phyloP scores from a whole-genome alignment of 1,284 basidiomycete genomes.

The Nidula niveotomentosa region DNA sequence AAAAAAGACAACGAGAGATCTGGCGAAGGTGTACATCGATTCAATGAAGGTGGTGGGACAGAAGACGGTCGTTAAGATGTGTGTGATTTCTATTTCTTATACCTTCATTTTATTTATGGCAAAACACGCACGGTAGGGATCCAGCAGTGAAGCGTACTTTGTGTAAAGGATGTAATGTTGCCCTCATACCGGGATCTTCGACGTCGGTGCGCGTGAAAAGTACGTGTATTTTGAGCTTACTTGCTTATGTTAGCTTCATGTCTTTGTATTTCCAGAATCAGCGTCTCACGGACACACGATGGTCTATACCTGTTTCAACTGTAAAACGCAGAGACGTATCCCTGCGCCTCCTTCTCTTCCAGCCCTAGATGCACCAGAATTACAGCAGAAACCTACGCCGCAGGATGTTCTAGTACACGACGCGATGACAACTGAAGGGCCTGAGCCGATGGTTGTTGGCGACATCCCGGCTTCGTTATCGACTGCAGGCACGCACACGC shows the following conservation, averaged over 20 bases:
- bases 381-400: too few species aligned
- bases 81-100: constrained; percentile 17
- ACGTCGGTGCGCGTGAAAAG: constrained; percentile 64
- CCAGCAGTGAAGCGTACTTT: constrained; percentile 76
- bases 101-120: neutral
- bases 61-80: constrained; percentile 78
- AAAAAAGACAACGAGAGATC: constrained; percentile 35
- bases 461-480: too few species aligned
- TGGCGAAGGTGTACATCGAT: constrained; percentile 62
- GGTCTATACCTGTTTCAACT: constrained; percentile 55
- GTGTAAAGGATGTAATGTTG: constrained; percentile 64
- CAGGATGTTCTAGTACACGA: constrained; percentile 2
- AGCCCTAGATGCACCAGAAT: too few species aligned
- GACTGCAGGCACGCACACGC: too few species aligned
- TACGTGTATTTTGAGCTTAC: constrained; percentile 29
- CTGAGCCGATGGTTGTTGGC: too few species aligned
- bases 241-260: neutral
- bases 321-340: constrained; percentile 52
- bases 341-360: constrained; percentile 52
- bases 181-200: constrained; percentile 69
- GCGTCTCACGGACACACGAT: constrained; percentile 51
- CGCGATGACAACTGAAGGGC: too few species aligned
- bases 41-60: constrained; percentile 71
- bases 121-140: constrained; percentile 47
- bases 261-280: constrained; percentile 34